phyloP scores from a whole-genome alignment of 345 rosid species.

The Euphorbia tirucalli region DNA sequence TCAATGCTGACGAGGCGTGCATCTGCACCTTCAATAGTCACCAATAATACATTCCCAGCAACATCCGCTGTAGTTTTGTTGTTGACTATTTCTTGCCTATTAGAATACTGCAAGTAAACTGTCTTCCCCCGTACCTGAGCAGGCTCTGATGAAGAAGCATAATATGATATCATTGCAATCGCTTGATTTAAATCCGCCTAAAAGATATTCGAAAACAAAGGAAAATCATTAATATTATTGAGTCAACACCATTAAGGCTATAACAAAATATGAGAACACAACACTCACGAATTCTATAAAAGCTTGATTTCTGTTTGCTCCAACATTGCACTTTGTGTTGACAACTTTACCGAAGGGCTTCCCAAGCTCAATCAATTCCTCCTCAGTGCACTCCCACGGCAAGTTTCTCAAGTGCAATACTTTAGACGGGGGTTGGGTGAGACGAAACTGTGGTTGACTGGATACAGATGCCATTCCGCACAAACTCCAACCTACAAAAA shows the following conservation, averaged over 20 bases:
- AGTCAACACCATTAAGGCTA: neutral
- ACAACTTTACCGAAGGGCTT: constrained; percentile 96
- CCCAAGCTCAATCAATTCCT: constrained; percentile 88
- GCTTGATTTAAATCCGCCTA: constrained; percentile 99
- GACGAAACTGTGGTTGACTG: constrained; percentile 96
- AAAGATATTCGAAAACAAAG: constrained; percentile 4
- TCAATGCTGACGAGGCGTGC: constrained; percentile 98
- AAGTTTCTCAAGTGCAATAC: constrained; percentile 95
- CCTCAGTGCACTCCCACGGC: constrained; percentile 99
- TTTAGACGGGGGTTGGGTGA: constrained; percentile 98
- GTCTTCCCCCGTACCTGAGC: constrained; percentile 99
- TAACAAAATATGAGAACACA: neutral
- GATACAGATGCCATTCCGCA: constrained; percentile 85
- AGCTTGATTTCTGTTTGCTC: constrained; percentile 96
- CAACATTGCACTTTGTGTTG: constrained; percentile 97
- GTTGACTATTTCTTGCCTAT: constrained; percentile 95
- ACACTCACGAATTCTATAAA: constrained; percentile 93
- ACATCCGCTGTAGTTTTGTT: constrained; percentile 97
- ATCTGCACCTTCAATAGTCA: constrained; percentile 89
- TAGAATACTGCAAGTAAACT: constrained; percentile 96
- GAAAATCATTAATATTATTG: constrained; percentile 6
- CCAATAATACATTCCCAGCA: constrained; percentile 93
- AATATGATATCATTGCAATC: constrained; percentile 92
- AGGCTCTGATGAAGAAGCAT: constrained; percentile 95
- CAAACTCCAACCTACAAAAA: constrained; percentile 20